Evolutionary conservation across 2,329 filamentous ascomycete species (phyloP), one percentile per base, ranked within the genome.

Genomic region (Aspergillus sp.): DNA sequence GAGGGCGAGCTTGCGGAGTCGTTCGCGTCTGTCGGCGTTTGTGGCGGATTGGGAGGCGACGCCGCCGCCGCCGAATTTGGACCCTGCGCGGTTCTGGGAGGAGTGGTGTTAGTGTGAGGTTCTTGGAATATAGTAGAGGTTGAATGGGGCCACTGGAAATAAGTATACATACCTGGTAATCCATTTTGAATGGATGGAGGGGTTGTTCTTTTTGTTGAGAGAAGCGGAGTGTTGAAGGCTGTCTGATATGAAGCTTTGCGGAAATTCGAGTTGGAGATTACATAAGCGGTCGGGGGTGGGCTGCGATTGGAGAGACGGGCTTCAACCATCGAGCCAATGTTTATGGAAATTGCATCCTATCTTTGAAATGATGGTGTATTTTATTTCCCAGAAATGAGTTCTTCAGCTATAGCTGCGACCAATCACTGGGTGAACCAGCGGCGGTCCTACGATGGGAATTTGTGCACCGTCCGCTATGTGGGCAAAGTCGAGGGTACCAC

Each of bases 51-150:
- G 87, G 6, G 93, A 97, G 75, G 95, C 95, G 68, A 98, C 93
- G 76, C 95, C 95, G 70, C 95, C 95, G 72, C 95, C 95, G 73
- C 95, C 95, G 76, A 98, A 98, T 77, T 98, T 98, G 76, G 92
- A 96, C 72, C 95, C 95, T 62, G 91, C 93, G 69, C 93, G 91
- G 76, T 98, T 97, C 82, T 97, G 84, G 19, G 17, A 1, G 12
- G 23, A 2, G 23, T 7, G 27, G 21, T 21, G 31, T 39, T 35
- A 40, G 45, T 50, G 40, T 59, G 63, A 37, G 62, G 53, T 39
- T 33, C 5, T 31, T 52, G 19, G 41, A 31, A 56, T 31, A 59
- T 8, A 45, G 3, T 8, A 2, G n/a, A 3, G 14, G 4, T 8
- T 19, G 15, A 4, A 11, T n/a, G 14, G 41, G 35, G 15, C 15